phyloP scores from a whole-genome alignment of 306 rosid species.

The Prunus persica region Prunus_persica_NCBIv2 NC_034012.1:8496001-8496500 shows the following conservation, averaged over 20 bases:
- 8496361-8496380: constrained; percentile 5
- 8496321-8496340: constrained; percentile 9
- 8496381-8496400: neutral
- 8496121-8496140: neutral
- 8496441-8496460: constrained; percentile 16
- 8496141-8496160: constrained; percentile 9
- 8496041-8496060: neutral
- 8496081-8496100: too few species aligned
- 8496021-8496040: constrained; percentile 1
- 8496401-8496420: constrained; percentile 15
- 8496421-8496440: neutral
- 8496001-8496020: neutral
- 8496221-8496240: neutral
- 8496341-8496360: constrained; percentile 25
- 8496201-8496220: neutral
- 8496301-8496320: constrained; percentile 6
- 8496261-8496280: constrained; percentile 18
- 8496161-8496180: neutral
- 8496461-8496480: constrained; percentile 25
- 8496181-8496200: neutral
- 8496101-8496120: neutral
- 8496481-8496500: constrained; percentile 32
- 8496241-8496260: neutral
- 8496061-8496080: neutral
- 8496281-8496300: constrained; percentile 8